These are phyloP conservation scores for Didymella segeticola DNA, from an alignment of 2,329 filamentous ascomycete genomes.

Conservation along the genomic window DNA sequence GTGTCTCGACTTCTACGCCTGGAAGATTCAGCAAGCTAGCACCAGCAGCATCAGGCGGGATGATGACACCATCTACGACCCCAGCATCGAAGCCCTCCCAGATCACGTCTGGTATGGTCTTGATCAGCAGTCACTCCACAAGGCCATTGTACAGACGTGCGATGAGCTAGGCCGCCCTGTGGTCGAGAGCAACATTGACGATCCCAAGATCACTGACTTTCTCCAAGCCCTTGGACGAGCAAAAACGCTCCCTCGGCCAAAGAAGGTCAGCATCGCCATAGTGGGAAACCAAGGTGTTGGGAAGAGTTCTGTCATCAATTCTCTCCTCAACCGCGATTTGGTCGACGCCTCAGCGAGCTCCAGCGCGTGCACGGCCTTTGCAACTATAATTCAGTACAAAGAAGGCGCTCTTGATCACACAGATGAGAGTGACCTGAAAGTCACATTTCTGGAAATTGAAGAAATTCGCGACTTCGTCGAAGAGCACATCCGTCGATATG, in stretches of 20 bases:
- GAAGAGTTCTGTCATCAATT: conserved; percentile 21
- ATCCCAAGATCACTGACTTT: conserved; percentile 2
- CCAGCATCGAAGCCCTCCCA: neutral
- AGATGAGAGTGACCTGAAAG: conserved; percentile 8
- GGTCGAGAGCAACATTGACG: neutral
- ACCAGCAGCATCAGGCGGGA: neutral
- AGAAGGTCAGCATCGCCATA: conserved; percentile 8
- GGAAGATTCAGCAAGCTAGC: neutral
- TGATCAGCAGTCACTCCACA: neutral
- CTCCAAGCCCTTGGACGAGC: neutral
- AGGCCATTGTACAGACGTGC: conserved; percentile 2
- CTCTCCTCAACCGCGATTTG: conserved; percentile 16
- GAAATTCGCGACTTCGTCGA: conserved; percentile 9
- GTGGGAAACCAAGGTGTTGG: conserved; percentile 23
- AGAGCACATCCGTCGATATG: conserved; percentile 15
- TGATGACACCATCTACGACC: neutral
- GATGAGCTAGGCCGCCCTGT: neutral
- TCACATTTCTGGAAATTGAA: conserved; percentile 1
- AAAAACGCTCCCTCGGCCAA: conserved; percentile 4
- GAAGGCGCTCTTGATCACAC: conserved; percentile 14
- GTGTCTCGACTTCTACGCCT: neutral
- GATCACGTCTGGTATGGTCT: conserved; percentile 3
- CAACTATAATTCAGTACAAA: conserved; percentile 15
- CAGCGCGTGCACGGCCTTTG: conserved; percentile 16
- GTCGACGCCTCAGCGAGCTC: conserved; percentile 6